Conservation (phyloP, 768 basidiomycete genomes). For the Coprinopsis cinerea region DNA sequence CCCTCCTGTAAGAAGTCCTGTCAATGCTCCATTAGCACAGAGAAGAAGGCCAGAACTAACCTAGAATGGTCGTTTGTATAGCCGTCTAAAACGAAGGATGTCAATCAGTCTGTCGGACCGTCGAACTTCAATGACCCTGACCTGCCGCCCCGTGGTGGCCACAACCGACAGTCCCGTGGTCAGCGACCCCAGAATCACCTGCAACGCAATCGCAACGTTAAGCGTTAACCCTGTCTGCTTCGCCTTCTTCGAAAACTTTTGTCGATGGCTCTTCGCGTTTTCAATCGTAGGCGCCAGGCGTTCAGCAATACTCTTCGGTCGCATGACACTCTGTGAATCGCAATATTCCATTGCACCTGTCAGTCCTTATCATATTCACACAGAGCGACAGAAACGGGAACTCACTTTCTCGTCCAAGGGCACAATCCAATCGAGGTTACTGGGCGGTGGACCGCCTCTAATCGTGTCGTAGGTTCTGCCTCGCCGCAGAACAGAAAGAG, state of each 20-base stretch:
- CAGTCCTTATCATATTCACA: not conserved
- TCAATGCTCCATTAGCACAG: not conserved
- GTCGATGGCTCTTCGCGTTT: slow-evolving; percentile 38
- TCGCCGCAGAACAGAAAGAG: not conserved
- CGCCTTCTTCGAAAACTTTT: slow-evolving; percentile 44
- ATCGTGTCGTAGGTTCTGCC: not conserved
- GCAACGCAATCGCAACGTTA: slow-evolving; percentile 52
- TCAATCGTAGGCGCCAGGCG: slow-evolving; percentile 50
- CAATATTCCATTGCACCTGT: slow-evolving; percentile 1
- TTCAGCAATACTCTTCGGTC: slow-evolving; percentile 37
- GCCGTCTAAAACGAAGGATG: slow-evolving; percentile 23
- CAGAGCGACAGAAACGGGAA: not conserved
- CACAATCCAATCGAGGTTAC: slow-evolving; percentile 3
- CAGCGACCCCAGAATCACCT: slow-evolving; percentile 59
- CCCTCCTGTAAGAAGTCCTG: slow-evolving; percentile 35
- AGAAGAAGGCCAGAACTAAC: slow-evolving; percentile 17
- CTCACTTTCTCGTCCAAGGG: slow-evolving; percentile 1
- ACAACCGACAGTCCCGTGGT: slow-evolving; percentile 59
- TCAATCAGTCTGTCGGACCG: not conserved
- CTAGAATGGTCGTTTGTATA: slow-evolving; percentile 31
- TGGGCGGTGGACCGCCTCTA: not conserved
- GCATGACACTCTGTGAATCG: not conserved
- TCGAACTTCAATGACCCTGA: slow-evolving; percentile 15
- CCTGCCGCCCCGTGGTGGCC: slow-evolving; percentile 34
- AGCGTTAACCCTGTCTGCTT: slow-evolving; percentile 29